A percentile compares a stretch with the other conserved stretches of the same genome.
Evolutionary conservation across 371 early-diverging fungal species (phyloP).

Genomic region (Apophysomyces elegans): DNA sequence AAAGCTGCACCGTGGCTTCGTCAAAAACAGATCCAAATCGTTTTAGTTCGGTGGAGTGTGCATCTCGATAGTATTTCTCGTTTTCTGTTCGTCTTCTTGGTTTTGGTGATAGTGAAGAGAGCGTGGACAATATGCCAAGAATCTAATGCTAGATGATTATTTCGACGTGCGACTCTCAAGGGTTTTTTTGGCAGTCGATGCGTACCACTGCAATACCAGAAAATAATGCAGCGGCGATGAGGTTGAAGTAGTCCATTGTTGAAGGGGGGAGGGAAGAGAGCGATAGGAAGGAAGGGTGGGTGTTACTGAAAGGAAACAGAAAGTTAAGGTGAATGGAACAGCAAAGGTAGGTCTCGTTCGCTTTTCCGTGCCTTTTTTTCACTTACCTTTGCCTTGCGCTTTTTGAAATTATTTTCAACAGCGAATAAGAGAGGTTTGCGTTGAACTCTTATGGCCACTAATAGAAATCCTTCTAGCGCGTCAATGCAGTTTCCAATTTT

Average conservation of each 20-base stretch:
- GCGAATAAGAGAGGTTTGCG: too few species aligned
- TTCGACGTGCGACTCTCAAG: background rate
- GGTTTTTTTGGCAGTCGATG: background rate
- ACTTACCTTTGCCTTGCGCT: too few species aligned
- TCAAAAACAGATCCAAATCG: slow-evolving; percentile 47
- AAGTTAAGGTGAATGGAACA: too few species aligned
- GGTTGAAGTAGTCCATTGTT: background rate
- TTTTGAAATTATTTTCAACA: too few species aligned
- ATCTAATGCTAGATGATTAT: slow-evolving; percentile 29
- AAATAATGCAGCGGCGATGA: background rate
- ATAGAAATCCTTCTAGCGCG: too few species aligned
- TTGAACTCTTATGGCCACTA: too few species aligned
- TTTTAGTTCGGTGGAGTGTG: slow-evolving; percentile 32
- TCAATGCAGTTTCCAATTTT: too few species aligned
- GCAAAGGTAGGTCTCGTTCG: too few species aligned
- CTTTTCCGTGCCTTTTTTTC: too few species aligned
- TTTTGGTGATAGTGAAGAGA: slow-evolving; percentile 40
- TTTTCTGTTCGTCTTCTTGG: slow-evolving; percentile 56
- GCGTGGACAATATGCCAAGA: slow-evolving; percentile 40
- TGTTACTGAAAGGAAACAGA: too few species aligned
- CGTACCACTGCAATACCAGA: background rate
- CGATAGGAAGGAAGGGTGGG: background rate
- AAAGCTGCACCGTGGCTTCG: slow-evolving; percentile 62
- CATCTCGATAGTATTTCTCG: slow-evolving; percentile 58
- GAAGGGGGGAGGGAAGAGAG: background rate